Conservation (phyloP, 371 early-diverging fungal genomes). For the Nosema muscidifuracis region DNA sequence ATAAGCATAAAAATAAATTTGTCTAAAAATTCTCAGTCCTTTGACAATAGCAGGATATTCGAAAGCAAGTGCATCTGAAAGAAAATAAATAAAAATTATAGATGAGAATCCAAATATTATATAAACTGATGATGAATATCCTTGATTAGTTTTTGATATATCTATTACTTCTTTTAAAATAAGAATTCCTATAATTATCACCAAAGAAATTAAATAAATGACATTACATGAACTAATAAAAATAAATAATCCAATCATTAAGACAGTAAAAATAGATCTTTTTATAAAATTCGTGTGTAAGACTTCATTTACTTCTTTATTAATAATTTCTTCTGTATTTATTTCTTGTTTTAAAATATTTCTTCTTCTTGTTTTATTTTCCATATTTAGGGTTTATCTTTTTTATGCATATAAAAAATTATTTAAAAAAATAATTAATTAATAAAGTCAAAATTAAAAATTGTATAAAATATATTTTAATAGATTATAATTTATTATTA, state of each 20-base stretch:
- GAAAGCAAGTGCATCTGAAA: constrained; percentile 25
- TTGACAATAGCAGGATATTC: neutral
- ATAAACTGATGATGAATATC: neutral
- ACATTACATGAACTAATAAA: constrained; percentile 11
- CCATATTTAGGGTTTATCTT: too few species aligned
- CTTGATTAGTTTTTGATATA: constrained; percentile 14
- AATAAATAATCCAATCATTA: constrained; percentile 21
- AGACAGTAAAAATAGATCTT: constrained; percentile 25
- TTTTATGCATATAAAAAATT: too few species aligned
- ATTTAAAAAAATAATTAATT: too few species aligned
- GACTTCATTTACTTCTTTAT: too few species aligned
- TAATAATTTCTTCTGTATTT: too few species aligned
- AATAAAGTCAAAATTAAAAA: too few species aligned
- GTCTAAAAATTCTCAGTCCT: neutral
- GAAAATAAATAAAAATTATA: constrained; percentile 18
- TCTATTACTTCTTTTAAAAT: constrained; percentile 42
- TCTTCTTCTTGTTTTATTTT: too few species aligned
- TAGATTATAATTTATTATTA: too few species aligned
- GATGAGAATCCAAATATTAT: neutral
- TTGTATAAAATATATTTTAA: too few species aligned
- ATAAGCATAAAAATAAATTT: constrained; percentile 24
- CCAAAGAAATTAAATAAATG: constrained; percentile 5
- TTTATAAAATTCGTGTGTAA: constrained; percentile 4
- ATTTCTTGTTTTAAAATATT: too few species aligned
- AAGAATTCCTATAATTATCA: constrained; percentile 26